These are phyloP conservation scores for Globisporangium heterothallicum DNA, from an alignment of 352 stramenopile genomes.

Conservation along the genomic window DNA sequence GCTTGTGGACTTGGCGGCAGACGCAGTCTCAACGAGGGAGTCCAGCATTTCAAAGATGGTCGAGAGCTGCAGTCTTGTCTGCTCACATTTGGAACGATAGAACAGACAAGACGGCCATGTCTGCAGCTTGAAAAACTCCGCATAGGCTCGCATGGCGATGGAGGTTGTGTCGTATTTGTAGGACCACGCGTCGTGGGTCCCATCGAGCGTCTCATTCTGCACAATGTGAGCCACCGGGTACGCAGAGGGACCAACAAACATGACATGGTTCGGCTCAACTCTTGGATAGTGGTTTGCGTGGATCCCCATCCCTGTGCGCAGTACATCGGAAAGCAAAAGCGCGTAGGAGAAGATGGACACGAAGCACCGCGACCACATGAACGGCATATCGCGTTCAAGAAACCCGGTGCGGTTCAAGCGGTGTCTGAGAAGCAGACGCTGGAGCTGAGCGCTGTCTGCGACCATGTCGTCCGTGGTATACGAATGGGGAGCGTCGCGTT, in stretches of 20 bases:
- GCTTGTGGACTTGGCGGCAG: background rate
- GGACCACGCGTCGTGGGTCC: slow-evolving; percentile 1
- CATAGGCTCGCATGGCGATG: slow-evolving; percentile 8
- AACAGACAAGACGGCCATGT: slow-evolving; percentile 6
- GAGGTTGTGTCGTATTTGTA: slow-evolving; percentile 19
- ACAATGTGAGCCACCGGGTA: slow-evolving; percentile 1
- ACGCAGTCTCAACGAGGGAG: slow-evolving; percentile 1
- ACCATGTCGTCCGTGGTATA: background rate
- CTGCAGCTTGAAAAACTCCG: slow-evolving; percentile 4
- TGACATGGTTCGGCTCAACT: background rate
- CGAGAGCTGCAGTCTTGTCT: background rate
- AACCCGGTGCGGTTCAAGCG: background rate
- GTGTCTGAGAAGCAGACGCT: background rate
- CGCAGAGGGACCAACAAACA: slow-evolving; percentile 10
- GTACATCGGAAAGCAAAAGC: slow-evolving; percentile 17
- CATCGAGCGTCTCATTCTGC: background rate
- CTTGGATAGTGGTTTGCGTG: background rate
- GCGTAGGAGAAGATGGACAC: slow-evolving; percentile 14
- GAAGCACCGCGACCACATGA: slow-evolving; percentile 10
- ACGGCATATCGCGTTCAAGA: slow-evolving; percentile 7
- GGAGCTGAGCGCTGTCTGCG: background rate
- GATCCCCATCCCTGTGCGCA: slow-evolving; percentile 8
- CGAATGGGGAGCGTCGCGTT: too few species aligned
- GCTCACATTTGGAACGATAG: slow-evolving; percentile 5
- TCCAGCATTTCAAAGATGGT: slow-evolving; percentile 7